Evolutionary conservation across 805 yeast genomes (phyloP).

Genomic region (Pichia occidentalis): DNA sequence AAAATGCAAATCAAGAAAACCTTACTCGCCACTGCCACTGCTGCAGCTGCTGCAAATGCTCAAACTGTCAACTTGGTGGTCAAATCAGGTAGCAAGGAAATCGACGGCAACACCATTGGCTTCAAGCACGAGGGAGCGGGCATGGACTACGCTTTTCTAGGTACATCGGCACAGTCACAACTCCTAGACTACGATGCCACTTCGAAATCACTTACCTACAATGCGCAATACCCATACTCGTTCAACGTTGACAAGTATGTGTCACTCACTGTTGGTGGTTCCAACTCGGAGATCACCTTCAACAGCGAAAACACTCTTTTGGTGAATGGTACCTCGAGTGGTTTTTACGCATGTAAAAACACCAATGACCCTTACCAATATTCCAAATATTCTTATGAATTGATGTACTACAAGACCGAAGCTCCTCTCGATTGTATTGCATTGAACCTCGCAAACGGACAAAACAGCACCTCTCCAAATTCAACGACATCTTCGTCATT

Average conservation of each 20-base stretch:
- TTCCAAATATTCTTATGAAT: slow-evolving; percentile 25
- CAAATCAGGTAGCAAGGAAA: slow-evolving; percentile 20
- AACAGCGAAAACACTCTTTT: slow-evolving; percentile 20
- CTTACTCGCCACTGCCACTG: not conserved
- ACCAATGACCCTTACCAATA: slow-evolving; percentile 36
- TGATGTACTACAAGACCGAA: slow-evolving; percentile 22
- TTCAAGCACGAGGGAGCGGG: slow-evolving; percentile 42
- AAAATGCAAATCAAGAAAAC: not conserved
- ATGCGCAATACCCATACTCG: slow-evolving; percentile 1
- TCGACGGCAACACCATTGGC: slow-evolving; percentile 24
- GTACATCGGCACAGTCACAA: slow-evolving; percentile 11
- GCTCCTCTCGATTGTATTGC: slow-evolving; percentile 17
- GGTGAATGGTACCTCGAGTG: slow-evolving; percentile 26
- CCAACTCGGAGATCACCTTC: slow-evolving; percentile 15
- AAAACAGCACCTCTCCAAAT: not conserved
- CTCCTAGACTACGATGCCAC: slow-evolving; percentile 10
- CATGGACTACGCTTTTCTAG: slow-evolving; percentile 34
- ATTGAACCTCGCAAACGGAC: not conserved
- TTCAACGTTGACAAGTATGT: slow-evolving; percentile 4
- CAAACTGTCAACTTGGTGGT: slow-evolving; percentile 19
- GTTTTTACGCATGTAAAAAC: slow-evolving; percentile 37
- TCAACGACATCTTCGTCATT: not conserved
- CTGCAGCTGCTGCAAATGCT: slow-evolving; percentile 8
- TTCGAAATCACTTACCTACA: slow-evolving; percentile 7
- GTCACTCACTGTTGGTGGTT: slow-evolving; percentile 5